Conservation (phyloP, 2,329 filamentous ascomycete species). For the Fusarium sp. region DNA sequence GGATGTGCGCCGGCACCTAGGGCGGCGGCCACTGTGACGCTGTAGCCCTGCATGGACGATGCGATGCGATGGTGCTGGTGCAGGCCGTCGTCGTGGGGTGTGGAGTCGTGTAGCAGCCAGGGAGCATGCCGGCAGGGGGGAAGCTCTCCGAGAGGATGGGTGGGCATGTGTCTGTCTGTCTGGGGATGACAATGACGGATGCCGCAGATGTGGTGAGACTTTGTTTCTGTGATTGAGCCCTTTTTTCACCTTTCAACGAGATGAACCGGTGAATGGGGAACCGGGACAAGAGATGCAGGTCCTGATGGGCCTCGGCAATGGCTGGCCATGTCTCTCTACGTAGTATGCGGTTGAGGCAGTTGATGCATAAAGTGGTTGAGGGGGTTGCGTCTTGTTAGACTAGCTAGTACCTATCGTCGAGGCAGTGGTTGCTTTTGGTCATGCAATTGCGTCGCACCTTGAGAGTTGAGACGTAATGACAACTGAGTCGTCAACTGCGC, state of each 20-base stretch:
- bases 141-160: conserved; percentile 12
- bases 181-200: conserved; percentile 13
- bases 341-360: conserved; percentile 16
- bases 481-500: conserved; percentile 10
- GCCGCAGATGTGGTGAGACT: conserved; percentile 29
- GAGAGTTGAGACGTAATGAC: conserved; percentile 16
- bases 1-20: conserved; percentile 3
- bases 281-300: conserved; percentile 9
- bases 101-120: conserved; percentile 27
- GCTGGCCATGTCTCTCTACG: conserved; percentile 14
- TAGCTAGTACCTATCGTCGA: neutral
- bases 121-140: conserved; percentile 20
- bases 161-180: conserved; percentile 4
- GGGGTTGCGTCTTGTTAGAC: conserved; percentile 8
- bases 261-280: conserved; percentile 7
- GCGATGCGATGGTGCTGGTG: conserved; percentile 19
- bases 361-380: conserved; percentile 7
- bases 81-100: conserved; percentile 21
- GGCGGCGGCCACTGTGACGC: conserved; percentile 2
- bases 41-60: conserved; percentile 9
- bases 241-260: neutral
- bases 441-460: conserved; percentile 9
- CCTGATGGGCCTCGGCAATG: conserved; percentile 2
- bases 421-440: conserved; percentile 14
- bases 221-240: conserved; percentile 16